Evolutionary conservation across 1,284 basidiomycete species (phyloP).

Genomic region (Sanguinoderma infundibulare): DNA sequence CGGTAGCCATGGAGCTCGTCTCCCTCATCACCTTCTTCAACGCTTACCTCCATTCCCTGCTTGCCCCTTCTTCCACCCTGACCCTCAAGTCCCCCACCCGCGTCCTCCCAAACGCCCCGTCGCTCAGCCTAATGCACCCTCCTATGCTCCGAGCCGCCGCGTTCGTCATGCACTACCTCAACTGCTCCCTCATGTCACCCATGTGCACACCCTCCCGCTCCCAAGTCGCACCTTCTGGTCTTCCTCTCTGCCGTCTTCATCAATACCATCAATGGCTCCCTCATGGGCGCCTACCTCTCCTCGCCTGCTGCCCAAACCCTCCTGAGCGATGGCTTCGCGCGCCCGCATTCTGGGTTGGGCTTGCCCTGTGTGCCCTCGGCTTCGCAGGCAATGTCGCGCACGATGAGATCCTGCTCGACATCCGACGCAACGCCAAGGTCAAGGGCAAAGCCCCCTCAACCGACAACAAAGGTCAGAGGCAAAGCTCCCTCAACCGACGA

Average conservation of each 20-base stretch:
- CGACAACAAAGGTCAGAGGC: neutral
- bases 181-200: conserved; percentile 84
- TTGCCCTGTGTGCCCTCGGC: conserved; percentile 71
- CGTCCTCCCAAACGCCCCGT: neutral
- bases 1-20: conserved; percentile 89
- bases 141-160: conserved; percentile 61
- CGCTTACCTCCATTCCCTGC: conserved; percentile 53
- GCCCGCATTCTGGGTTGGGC: conserved; percentile 65
- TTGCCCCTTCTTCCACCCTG: conserved; percentile 37
- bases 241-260: conserved; percentile 62
- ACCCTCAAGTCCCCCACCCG: neutral
- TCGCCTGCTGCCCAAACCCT: conserved; percentile 52
- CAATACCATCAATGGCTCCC: conserved; percentile 76
- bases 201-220: conserved; percentile 83
- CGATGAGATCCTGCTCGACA: conserved; percentile 86
- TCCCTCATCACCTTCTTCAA: conserved; percentile 66
- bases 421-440: conserved; percentile 55
- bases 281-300: conserved; percentile 73
- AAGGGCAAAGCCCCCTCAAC: conserved; percentile 21
- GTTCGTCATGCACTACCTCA: conserved; percentile 82
- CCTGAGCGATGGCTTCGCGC: conserved; percentile 39
- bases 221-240: conserved; percentile 74
- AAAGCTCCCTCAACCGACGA: too few species aligned
- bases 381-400: conserved; percentile 84
- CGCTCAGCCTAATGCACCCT: conserved; percentile 39